Evolutionary conservation across 805 yeast genomes (phyloP).

Genomic region (Kazachstania martiniae): DNA sequence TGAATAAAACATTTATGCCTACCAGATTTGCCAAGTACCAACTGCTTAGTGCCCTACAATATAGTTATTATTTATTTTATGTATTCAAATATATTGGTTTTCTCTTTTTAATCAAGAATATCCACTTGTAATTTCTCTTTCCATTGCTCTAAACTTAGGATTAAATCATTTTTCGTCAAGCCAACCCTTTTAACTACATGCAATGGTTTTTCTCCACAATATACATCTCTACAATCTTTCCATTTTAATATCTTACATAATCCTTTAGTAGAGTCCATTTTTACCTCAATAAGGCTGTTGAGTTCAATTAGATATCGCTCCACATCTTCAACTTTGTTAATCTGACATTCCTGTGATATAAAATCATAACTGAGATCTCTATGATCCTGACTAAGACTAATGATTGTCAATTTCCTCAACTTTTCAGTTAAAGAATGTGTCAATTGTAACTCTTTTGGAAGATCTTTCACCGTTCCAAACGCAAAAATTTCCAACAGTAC

Average conservation of each 20-base stretch:
- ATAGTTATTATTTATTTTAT: too few species aligned
- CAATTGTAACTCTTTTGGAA: background rate
- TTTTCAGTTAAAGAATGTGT: conserved; percentile 9
- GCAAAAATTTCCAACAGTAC: conserved; percentile 18
- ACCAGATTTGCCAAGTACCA: too few species aligned
- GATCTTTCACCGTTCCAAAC: conserved; percentile 20
- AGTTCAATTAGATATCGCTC: conserved; percentile 17
- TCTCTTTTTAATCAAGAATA: conserved; percentile 4
- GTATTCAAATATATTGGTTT: too few species aligned
- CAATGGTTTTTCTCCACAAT: conserved; percentile 11
- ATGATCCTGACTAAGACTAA: conserved; percentile 12
- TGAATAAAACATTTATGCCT: too few species aligned
- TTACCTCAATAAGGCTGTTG: conserved; percentile 10
- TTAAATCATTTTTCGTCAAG: conserved; percentile 3
- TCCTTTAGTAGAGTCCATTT: conserved; percentile 16
- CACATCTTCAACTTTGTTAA: conserved; percentile 6
- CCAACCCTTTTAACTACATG: background rate
- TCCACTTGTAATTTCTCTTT: conserved; percentile 8
- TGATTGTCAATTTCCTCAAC: conserved; percentile 14
- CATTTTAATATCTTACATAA: conserved; percentile 6
- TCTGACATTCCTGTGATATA: conserved; percentile 7
- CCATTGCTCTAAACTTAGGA: conserved; percentile 11
- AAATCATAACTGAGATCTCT: conserved; percentile 11
- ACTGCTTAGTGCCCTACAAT: too few species aligned
- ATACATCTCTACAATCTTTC: conserved; percentile 22